Percentiles rank a stretch among this genome's conserved stretches.
phyloP scores from a whole-genome alignment of 768 basidiomycete species.

The Boletus subcaerulescens region DNA sequence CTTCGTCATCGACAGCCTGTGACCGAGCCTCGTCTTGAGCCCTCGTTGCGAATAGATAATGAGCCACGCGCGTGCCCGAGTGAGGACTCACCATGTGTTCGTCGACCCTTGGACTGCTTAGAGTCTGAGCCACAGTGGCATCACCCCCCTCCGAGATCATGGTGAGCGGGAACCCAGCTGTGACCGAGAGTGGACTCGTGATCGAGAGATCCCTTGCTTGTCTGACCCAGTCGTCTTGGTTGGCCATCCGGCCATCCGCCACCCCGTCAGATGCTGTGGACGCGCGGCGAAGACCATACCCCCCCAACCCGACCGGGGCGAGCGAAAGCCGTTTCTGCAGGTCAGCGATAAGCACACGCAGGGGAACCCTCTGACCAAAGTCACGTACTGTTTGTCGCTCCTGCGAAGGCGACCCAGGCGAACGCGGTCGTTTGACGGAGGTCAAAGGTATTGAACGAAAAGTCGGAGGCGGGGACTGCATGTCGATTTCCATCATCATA shows the following conservation, averaged over 20 bases:
- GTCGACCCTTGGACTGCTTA: conserved; percentile 28
- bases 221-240: conserved; percentile 73
- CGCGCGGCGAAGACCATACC: conserved; percentile 30
- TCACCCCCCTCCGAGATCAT: background rate
- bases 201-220: conserved; percentile 69
- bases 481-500: conserved; percentile 54
- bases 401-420: conserved; percentile 47
- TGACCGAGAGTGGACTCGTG: conserved; percentile 21
- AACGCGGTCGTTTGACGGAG: conserved; percentile 54
- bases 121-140: conserved; percentile 2
- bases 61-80: background rate
- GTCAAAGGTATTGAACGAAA: conserved; percentile 37
- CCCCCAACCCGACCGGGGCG: conserved; percentile 29
- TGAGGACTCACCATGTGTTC: conserved; percentile 43
- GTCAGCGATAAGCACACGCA: background rate
- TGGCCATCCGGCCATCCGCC: conserved; percentile 32
- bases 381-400: conserved; percentile 54
- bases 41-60: background rate
- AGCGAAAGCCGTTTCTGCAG: conserved; percentile 59
- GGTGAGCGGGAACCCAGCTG: conserved; percentile 9
- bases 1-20: conserved; percentile 27
- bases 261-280: conserved; percentile 19
- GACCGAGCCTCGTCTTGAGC: conserved; percentile 7
- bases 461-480: conserved; percentile 41
- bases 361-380: background rate